Evolutionary conservation across 2,329 filamentous ascomycete species (phyloP).

Genomic region (Gliomastix tumulicola): DNA sequence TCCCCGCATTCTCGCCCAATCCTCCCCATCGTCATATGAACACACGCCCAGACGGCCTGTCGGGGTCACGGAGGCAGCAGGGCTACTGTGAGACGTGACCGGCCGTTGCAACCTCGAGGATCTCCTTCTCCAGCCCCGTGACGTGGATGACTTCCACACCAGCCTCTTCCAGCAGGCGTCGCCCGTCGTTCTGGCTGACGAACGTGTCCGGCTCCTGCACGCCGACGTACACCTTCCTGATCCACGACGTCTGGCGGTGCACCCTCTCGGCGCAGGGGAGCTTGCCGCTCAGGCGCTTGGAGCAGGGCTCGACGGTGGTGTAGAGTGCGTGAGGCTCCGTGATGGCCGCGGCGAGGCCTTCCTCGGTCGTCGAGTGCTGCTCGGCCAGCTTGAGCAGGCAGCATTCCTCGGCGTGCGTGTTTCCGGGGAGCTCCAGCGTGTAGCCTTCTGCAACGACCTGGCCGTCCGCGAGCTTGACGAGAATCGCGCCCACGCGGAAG

Average conservation of each 20-base stretch:
- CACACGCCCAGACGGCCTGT: too few species aligned
- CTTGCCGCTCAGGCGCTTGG: conserved; percentile 66
- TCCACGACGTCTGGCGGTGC: conserved; percentile 50
- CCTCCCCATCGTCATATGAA: too few species aligned
- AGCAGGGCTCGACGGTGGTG: conserved; percentile 89
- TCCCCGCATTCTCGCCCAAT: background rate
- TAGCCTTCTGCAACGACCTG: conserved; percentile 73
- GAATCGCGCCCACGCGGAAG: conserved; percentile 89
- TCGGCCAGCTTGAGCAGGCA: conserved; percentile 69
- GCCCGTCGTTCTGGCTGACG: conserved; percentile 74
- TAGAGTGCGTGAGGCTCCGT: conserved; percentile 51
- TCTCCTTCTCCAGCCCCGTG: conserved; percentile 70
- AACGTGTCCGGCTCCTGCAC: conserved; percentile 88
- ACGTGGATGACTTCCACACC: conserved; percentile 72
- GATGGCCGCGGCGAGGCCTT: conserved; percentile 38
- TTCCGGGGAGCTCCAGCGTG: conserved; percentile 83
- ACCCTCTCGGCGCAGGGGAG: conserved; percentile 75
- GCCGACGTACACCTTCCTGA: conserved; percentile 78
- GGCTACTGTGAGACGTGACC: conserved; percentile 49
- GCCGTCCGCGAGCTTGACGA: conserved; percentile 54
- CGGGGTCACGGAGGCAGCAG: too few species aligned
- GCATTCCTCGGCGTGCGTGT: conserved; percentile 95
- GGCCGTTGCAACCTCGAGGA: conserved; percentile 73
- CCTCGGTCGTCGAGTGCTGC: conserved; percentile 41
- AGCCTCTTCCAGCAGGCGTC: conserved; percentile 58